Evolutionary conservation across 2,329 filamentous ascomycete species (phyloP).

Genomic region (Fusarium haematococcum): DNA sequence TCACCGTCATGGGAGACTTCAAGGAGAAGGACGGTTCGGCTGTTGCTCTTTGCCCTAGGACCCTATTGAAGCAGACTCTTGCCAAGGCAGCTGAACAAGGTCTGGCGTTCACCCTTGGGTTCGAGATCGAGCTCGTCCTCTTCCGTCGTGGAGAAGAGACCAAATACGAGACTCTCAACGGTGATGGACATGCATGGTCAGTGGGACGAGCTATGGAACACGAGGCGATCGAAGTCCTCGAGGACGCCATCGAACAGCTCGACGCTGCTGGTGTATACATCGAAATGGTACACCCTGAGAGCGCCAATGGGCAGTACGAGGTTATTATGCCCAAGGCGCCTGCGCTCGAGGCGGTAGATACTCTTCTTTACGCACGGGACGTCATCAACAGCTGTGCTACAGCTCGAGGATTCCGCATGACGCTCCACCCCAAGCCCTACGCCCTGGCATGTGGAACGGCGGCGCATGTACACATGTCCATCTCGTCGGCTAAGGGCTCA

Average conservation of each 20-base stretch:
- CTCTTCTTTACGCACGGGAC: slow-evolving; percentile 76
- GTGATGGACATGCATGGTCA: slow-evolving; percentile 78
- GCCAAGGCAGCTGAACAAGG: slow-evolving; percentile 62
- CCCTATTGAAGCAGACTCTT: slow-evolving; percentile 68
- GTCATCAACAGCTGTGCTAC: slow-evolving; percentile 74
- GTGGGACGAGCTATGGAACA: slow-evolving; percentile 73
- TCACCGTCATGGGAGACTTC: slow-evolving; percentile 77
- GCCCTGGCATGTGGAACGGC: slow-evolving; percentile 69
- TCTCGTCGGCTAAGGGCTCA: slow-evolving; percentile 60
- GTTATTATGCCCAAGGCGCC: slow-evolving; percentile 74
- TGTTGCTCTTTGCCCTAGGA: slow-evolving; percentile 72
- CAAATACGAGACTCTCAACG: slow-evolving; percentile 60
- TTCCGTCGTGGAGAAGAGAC: slow-evolving; percentile 59
- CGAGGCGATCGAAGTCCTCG: slow-evolving; percentile 67
- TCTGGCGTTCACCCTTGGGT: slow-evolving; percentile 75
- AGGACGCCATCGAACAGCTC: slow-evolving; percentile 73
- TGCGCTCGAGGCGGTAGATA: slow-evolving; percentile 77
- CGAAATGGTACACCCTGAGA: slow-evolving; percentile 81
- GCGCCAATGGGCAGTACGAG: slow-evolving; percentile 80
- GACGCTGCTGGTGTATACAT: slow-evolving; percentile 72
- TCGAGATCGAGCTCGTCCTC: slow-evolving; percentile 85
- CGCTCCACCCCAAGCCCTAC: slow-evolving; percentile 79
- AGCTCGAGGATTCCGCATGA: slow-evolving; percentile 72
- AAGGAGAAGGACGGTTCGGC: slow-evolving; percentile 64
- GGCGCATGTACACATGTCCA: slow-evolving; percentile 77